Conservation (phyloP, 2,329 filamentous ascomycete species). For the Drechslerella stenobrocha region DNA sequence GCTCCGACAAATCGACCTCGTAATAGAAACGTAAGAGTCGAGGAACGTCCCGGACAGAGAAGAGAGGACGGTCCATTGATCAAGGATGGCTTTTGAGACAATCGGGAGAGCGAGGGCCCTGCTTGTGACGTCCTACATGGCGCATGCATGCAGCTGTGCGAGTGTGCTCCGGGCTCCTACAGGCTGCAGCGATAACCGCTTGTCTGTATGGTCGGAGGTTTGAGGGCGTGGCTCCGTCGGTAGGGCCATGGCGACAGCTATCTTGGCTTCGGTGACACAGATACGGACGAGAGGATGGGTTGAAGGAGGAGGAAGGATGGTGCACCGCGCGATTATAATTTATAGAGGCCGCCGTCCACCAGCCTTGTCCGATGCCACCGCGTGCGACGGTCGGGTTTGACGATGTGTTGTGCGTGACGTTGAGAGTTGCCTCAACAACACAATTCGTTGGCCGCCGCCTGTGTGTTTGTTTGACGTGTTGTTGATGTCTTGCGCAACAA, state of each 20-base stretch:
- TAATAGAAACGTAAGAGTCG: conserved; percentile 48
- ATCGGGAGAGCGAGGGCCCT: neutral
- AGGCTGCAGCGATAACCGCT: no score
- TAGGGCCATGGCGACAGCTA: no score
- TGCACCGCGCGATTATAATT: neutral
- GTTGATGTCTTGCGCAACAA: conserved; percentile 18
- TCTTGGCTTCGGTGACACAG: no score
- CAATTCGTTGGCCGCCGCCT: conserved; percentile 19
- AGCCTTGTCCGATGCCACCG: neutral
- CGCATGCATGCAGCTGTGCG: neutral
- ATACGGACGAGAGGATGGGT: no score
- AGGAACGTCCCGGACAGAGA: conserved; percentile 8
- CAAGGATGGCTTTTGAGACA: neutral
- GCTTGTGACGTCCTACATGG: conserved; percentile 1
- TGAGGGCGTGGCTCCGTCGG: no score
- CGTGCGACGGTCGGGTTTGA: conserved; percentile 17
- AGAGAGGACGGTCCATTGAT: neutral
- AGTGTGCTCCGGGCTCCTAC: conserved; percentile 1
- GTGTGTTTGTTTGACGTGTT: no score
- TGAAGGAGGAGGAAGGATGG: no score
- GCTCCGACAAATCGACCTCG: conserved; percentile 31
- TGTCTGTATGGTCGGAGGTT: no score
- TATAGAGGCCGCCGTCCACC: neutral
- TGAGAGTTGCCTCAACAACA: conserved; percentile 40
- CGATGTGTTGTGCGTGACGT: conserved; percentile 39